Conservation (phyloP, 805 yeast genomes). For the Cyberlindnera japonica region DNA sequence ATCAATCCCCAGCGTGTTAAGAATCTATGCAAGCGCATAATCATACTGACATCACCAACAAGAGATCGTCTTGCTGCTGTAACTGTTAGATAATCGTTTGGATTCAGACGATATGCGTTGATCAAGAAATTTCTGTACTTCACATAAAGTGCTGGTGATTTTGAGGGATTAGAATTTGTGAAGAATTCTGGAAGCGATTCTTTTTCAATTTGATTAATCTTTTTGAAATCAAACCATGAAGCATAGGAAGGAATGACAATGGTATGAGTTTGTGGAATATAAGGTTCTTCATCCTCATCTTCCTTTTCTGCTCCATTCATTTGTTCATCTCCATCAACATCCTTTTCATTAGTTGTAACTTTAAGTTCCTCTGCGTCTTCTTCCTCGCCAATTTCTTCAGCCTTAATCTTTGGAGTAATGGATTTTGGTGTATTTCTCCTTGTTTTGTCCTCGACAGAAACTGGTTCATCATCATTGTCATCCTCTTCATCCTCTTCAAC, state of each 20-base stretch:
- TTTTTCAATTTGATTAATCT: slow-evolving; percentile 72
- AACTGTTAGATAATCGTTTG: slow-evolving; percentile 82
- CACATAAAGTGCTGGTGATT: slow-evolving; percentile 76
- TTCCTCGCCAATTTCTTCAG: slow-evolving; percentile 13
- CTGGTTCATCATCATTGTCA: slow-evolving; percentile 11
- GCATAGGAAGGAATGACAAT: slow-evolving; percentile 86
- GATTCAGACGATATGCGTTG: slow-evolving; percentile 82
- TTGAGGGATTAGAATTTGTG: slow-evolving; percentile 63
- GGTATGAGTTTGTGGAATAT: slow-evolving; percentile 66
- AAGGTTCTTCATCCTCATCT: slow-evolving; percentile 20
- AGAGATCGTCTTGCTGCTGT: slow-evolving; percentile 89
- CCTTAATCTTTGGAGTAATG: slow-evolving; percentile 17
- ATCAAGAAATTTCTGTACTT: slow-evolving; percentile 87
- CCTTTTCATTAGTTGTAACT: slow-evolving; percentile 12
- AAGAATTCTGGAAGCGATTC: slow-evolving; percentile 88
- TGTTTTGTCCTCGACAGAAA: slow-evolving; percentile 8
- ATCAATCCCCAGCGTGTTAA: slow-evolving; percentile 90
- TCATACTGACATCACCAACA: slow-evolving; percentile 88
- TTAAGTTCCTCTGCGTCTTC: slow-evolving; percentile 15
- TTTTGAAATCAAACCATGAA: slow-evolving; percentile 75
- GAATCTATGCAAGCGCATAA: slow-evolving; percentile 80
- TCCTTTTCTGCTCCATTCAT: slow-evolving; percentile 9
- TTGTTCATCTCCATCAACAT: slow-evolving; percentile 9
- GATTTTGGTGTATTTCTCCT: slow-evolving; percentile 9
- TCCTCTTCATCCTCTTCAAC: slow-evolving; percentile 15